Conservation (phyloP, 1,284 basidiomycete genomes). For the Boletus albobrunnescens region DNA sequence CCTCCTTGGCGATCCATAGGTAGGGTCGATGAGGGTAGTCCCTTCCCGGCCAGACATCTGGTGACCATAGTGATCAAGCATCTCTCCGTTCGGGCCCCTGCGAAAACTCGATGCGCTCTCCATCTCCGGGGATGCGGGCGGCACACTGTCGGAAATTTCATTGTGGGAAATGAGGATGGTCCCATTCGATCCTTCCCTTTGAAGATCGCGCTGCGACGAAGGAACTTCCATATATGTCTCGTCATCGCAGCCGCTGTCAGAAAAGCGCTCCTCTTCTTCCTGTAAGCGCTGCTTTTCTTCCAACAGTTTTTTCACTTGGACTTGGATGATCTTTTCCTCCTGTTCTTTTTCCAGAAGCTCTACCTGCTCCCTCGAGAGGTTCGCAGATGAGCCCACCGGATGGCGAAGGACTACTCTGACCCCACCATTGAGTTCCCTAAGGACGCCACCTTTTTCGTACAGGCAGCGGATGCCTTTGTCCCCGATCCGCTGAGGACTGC, state of each 20-base stretch:
- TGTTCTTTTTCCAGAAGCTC: slow-evolving; percentile 16
- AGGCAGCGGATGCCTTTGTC: slow-evolving; percentile 26
- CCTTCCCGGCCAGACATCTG: slow-evolving; percentile 25
- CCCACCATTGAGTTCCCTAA: slow-evolving; percentile 13
- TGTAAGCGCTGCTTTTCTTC: slow-evolving; percentile 10
- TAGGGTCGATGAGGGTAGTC: slow-evolving; percentile 17
- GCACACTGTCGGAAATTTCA: not conserved
- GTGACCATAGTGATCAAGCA: slow-evolving; percentile 12
- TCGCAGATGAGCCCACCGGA: slow-evolving; percentile 18
- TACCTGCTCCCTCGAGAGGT: slow-evolving; percentile 25
- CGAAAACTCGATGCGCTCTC: not conserved
- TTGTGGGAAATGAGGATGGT: slow-evolving; percentile 12
- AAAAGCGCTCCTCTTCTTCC: slow-evolving; percentile 6
- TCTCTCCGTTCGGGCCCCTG: slow-evolving; percentile 21
- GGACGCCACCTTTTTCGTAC: slow-evolving; percentile 17
- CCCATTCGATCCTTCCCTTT: slow-evolving; percentile 3
- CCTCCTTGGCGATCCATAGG: slow-evolving; percentile 2
- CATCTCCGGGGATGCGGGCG: not conserved
- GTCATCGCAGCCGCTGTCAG: slow-evolving; percentile 18
- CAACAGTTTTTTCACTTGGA: slow-evolving; percentile 22
- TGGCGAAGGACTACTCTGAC: slow-evolving; percentile 22
- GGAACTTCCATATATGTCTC: slow-evolving; percentile 11
- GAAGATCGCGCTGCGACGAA: not conserved
- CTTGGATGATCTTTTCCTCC: slow-evolving; percentile 15
- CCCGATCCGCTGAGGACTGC: slow-evolving; percentile 27